Conservation (phyloP, 345 rosid genomes). For the Salix suchowensis region DNA sequence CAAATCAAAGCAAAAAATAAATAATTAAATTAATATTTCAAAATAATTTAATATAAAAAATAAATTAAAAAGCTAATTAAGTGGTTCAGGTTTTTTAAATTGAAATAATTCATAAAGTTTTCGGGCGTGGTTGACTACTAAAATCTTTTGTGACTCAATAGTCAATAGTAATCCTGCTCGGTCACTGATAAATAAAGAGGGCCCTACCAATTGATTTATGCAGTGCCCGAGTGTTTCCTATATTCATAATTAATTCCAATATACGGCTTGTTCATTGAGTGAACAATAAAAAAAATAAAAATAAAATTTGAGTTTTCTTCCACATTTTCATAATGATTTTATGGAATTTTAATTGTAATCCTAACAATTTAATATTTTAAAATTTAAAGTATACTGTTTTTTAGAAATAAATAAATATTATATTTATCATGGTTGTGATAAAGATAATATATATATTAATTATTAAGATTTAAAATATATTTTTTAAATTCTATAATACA, state of each 20-base stretch:
- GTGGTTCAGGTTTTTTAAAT: background rate
- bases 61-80: background rate
- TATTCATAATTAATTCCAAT: background rate
- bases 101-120: background rate
- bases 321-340: background rate
- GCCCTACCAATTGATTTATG: background rate
- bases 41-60: too few relatives aligned
- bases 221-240: background rate
- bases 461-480: too few relatives aligned
- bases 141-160: background rate
- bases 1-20: background rate
- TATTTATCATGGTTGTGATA: too few relatives aligned
- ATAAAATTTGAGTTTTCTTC: background rate
- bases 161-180: background rate
- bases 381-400: too few relatives aligned
- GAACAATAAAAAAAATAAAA: background rate
- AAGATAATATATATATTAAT: too few relatives aligned
- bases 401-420: too few relatives aligned
- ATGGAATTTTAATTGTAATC: too few relatives aligned
- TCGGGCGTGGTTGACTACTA: background rate
- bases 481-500: too few relatives aligned
- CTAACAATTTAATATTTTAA: too few relatives aligned
- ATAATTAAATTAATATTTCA: too few relatives aligned
- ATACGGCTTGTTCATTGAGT: background rate
- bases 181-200: too few relatives aligned